Evolutionary conservation across 176 grass and related monocot genomes (phyloP), one percentile per base, ranked within the genome.

Genomic region (Themeda triandra): DNA sequence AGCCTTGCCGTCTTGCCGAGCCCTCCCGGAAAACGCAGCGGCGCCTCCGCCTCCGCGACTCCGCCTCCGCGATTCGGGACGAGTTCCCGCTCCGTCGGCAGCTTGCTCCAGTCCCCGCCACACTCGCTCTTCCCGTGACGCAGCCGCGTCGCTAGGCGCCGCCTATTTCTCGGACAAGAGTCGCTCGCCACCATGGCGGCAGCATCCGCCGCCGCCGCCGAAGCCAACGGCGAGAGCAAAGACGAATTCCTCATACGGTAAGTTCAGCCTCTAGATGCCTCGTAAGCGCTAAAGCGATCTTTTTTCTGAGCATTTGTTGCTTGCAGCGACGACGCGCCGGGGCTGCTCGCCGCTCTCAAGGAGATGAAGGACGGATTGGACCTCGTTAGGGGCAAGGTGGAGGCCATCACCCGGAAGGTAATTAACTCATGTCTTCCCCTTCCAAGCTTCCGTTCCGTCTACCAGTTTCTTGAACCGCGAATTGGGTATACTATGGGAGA

Each of bases 331-430:
- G 92, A 97, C 67, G 83, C 86, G 33, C 84, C 90, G 45, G 87
- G 77, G 76, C 90, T 94, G 28, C 76, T 97, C 35, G 64, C 83
- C 13, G 83, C 90, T 27, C 54, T 95, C 41, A 95, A 87, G 84
- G 96, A 98, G 86, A 95, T 95, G 96, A 93, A 92, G 83, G 91
- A 92, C 49, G 91, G 89, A 44, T 78, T 98, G 54, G 89, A 92
- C 85, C 80, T 77, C 84, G 87, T 95, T 15, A 85, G 86, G 83
- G 72, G 69, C 40, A 95, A 95, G 76, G 87, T 95, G 24, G 85
- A 97, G 23, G 74, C 84, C 4, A 84, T 94, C 42, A 94, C 86
- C 19, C 53, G 42, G n/a, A 92, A 94, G 84, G 92, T 92, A 77
- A 73, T 19, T 44, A 37, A 77, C 11, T 18, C 45, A 27, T 13